These are phyloP conservation scores for Ogataea paradorogensis DNA, from an alignment of 805 yeast species.

Conservation along the genomic window DNA sequence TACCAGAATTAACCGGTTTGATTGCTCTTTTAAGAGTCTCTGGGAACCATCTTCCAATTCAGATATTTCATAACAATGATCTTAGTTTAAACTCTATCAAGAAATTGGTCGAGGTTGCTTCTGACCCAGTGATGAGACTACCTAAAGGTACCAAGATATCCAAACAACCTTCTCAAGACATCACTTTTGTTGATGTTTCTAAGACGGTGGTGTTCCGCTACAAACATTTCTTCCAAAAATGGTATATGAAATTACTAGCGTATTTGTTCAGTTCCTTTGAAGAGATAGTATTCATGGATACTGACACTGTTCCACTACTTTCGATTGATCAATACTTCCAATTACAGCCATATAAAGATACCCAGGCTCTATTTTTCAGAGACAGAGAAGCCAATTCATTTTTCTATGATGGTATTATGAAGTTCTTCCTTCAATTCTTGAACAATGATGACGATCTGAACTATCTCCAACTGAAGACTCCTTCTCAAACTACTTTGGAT, in stretches of 20 bases:
- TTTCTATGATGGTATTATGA: constrained; percentile 39
- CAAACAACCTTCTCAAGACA: constrained; percentile 27
- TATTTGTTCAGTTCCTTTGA: constrained; percentile 55
- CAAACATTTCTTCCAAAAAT: constrained; percentile 25
- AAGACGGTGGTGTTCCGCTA: constrained; percentile 26
- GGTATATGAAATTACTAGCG: constrained; percentile 51
- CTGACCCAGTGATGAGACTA: constrained; percentile 30
- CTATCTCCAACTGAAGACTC: constrained; percentile 37
- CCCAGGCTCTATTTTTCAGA: constrained; percentile 46
- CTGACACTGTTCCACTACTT: constrained; percentile 44
- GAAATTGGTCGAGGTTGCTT: constrained; percentile 35
- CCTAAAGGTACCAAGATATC: constrained; percentile 22
- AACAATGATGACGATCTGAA: constrained; percentile 44
- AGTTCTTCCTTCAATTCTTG: constrained; percentile 43
- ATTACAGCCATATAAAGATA: constrained; percentile 33
- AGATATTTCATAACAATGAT: constrained; percentile 44
- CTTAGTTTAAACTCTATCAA: constrained; percentile 34
- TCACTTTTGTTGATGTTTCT: constrained; percentile 35
- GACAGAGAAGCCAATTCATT: constrained; percentile 43
- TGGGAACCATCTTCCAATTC: constrained; percentile 48
- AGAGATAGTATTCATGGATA: constrained; percentile 52
- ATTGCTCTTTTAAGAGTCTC: constrained; percentile 48
- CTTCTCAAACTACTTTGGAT: constrained; percentile 33
- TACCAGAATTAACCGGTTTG: constrained; percentile 46
- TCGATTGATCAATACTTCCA: constrained; percentile 38